These are phyloP conservation scores for Starmera amethionina DNA, from an alignment of 805 yeast genomes.

Conservation along the genomic window DNA sequence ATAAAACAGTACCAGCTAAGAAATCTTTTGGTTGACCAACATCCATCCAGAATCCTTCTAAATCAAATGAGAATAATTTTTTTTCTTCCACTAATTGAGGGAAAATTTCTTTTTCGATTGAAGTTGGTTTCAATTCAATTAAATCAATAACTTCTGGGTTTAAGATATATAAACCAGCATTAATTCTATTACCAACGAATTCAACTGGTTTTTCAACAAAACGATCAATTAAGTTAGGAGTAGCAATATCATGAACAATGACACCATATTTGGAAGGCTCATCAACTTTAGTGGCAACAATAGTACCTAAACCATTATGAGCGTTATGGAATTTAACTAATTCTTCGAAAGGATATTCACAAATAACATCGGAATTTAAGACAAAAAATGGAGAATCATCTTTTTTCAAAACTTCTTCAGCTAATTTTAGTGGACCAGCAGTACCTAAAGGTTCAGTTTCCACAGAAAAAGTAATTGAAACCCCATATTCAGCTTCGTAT, in stretches of 20 bases:
- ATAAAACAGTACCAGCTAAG: slow-evolving; percentile 89
- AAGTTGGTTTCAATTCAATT: slow-evolving; percentile 97
- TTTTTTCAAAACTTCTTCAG: slow-evolving; percentile 87
- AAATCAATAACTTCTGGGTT: slow-evolving; percentile 96
- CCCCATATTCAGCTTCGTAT: slow-evolving; percentile 93
- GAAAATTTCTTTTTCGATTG: slow-evolving; percentile 99
- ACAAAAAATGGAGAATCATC: slow-evolving; percentile 96
- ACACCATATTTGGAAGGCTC: slow-evolving; percentile 99
- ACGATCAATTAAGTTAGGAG: slow-evolving; percentile 93
- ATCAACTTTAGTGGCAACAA: slow-evolving; percentile 98
- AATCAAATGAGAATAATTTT: slow-evolving; percentile 86
- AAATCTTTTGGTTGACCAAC: slow-evolving; percentile 99
- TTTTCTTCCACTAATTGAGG: slow-evolving; percentile 87
- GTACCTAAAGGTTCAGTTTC: slow-evolving; percentile 99
- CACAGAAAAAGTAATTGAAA: slow-evolving; percentile 89
- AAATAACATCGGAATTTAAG: slow-evolving; percentile 95
- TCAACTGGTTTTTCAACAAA: slow-evolving; percentile 99
- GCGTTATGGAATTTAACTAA: slow-evolving; percentile 86
- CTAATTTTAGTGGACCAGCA: slow-evolving; percentile 97
- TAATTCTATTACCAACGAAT: slow-evolving; percentile 98
- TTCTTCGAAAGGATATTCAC: slow-evolving; percentile 96
- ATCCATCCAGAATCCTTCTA: slow-evolving; percentile 99
- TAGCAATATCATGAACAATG: slow-evolving; percentile 93
- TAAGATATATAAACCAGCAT: slow-evolving; percentile 96
- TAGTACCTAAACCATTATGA: slow-evolving; percentile 97